A percentile compares a stretch with the other conserved stretches of the same genome.
Evolutionary conservation across 1,284 basidiomycete species (phyloP).

Genomic region (Ustilago loliicola): DNA sequence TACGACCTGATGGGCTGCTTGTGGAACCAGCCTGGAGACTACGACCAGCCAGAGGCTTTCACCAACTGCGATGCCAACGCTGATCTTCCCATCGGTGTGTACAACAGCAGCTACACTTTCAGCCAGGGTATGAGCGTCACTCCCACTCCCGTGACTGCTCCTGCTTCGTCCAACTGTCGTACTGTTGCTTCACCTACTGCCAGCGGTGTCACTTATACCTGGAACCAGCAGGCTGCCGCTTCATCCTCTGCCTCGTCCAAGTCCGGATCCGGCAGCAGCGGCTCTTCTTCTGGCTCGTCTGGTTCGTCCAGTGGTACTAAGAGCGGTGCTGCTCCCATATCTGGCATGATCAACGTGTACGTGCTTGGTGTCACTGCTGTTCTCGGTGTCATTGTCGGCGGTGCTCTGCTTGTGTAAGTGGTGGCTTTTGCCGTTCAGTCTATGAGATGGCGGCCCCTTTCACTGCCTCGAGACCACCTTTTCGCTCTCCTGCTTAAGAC

Average conservation of each 20-base stretch:
- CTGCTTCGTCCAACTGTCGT: conserved; percentile 57
- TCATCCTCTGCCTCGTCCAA: conserved; percentile 15
- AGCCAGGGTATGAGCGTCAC: conserved; percentile 56
- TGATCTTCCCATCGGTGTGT: conserved; percentile 58
- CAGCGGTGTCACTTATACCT: conserved; percentile 63
- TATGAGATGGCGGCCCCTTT: background rate
- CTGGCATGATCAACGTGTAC: conserved; percentile 14
- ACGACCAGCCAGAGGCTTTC: conserved; percentile 56
- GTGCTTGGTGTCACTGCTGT: conserved; percentile 21
- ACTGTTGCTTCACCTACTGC: conserved; percentile 52
- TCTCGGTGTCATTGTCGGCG: conserved; percentile 25
- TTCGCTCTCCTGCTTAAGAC: background rate
- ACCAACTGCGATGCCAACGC: conserved; percentile 61
- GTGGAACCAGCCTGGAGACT: conserved; percentile 56
- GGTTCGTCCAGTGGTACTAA: conserved; percentile 14
- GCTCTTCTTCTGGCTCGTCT: background rate
- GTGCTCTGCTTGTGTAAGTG: conserved; percentile 19
- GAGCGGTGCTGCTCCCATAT: conserved; percentile 25
- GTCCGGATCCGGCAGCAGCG: conserved; percentile 1
- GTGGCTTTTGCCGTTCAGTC: no score
- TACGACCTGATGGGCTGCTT: conserved; percentile 64
- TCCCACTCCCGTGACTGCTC: conserved; percentile 52
- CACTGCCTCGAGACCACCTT: background rate
- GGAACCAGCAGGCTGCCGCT: conserved; percentile 50
- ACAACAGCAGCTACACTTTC: conserved; percentile 62